A percentile compares a stretch with the other conserved stretches of the same genome.
These are phyloP conservation scores for Venturia carpophila DNA, from an alignment of 2,329 filamentous ascomycete genomes.

Conservation along the genomic window DNA sequence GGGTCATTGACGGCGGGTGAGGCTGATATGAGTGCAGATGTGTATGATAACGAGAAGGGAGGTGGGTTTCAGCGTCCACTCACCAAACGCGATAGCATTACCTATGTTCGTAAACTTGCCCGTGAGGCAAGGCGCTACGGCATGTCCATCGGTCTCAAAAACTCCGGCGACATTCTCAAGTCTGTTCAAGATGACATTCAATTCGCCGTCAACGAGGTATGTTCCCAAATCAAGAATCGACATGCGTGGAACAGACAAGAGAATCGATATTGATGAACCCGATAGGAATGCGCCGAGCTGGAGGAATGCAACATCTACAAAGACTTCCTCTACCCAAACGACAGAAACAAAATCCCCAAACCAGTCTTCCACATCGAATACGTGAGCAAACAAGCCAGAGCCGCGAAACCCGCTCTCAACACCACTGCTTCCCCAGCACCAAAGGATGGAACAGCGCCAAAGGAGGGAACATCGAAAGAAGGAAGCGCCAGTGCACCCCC, in stretches of 20 bases:
- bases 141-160: conserved; percentile 15
- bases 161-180: background rate
- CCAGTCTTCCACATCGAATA: conserved; percentile 71
- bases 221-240: background rate
- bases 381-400: background rate
- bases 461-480: background rate
- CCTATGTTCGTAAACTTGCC: conserved; percentile 4
- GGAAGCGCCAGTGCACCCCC: background rate
- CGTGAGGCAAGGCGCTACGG: background rate
- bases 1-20: background rate
- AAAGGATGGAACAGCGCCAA: conserved; percentile 20
- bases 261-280: background rate
- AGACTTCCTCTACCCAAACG: conserved; percentile 42
- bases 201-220: conserved; percentile 15
- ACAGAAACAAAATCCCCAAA: conserved; percentile 42
- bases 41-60: conserved; percentile 19
- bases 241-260: conserved; percentile 24
- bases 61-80: conserved; percentile 12
- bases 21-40: conserved; percentile 2
- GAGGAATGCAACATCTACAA: conserved; percentile 46
- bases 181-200: conserved; percentile 8
- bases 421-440: conserved; percentile 25
- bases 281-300: conserved; percentile 39
- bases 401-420: background rate
- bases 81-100: background rate